Conservation (phyloP, 768 basidiomycete species). For the Leccinum variicolor region DNA sequence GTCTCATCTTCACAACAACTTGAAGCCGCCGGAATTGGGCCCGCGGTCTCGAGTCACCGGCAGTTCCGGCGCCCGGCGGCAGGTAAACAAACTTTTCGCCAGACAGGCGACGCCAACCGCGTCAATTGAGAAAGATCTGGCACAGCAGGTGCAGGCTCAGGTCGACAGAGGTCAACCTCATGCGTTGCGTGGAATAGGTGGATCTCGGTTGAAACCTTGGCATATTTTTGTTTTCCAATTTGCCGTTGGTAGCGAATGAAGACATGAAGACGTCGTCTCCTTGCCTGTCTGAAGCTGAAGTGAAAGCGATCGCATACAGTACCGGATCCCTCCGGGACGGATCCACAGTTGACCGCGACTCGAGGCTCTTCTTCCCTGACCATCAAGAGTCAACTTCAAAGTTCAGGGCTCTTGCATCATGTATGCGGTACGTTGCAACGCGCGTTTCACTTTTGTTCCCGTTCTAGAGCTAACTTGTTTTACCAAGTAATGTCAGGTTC, state of each 20-base stretch:
- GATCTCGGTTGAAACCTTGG: not conserved
- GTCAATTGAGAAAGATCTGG: not conserved
- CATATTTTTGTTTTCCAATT: not conserved
- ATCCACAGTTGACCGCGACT: not conserved
- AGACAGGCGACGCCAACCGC: not conserved
- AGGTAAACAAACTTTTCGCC: not conserved
- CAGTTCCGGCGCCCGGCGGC: no score
- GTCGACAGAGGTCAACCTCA: not conserved
- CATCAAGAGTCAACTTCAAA: not conserved
- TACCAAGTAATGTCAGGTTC: not conserved
- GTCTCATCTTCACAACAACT: not conserved
- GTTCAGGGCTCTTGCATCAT: not conserved
- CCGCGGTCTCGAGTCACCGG: not conserved
- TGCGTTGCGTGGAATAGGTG: not conserved
- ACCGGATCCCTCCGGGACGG: not conserved
- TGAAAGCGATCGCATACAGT: not conserved
- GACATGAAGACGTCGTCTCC: not conserved
- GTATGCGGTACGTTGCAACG: not conserved
- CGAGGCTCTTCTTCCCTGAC: not conserved
- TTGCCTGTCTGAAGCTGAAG: not conserved
- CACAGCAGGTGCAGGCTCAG: not conserved
- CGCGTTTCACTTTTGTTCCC: not conserved
- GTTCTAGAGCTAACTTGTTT: not conserved
- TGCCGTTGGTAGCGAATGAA: not conserved
- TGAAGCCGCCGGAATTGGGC: not conserved